Conservation (phyloP, 345 rosid species). For the Pelargonium nanum region DNA sequence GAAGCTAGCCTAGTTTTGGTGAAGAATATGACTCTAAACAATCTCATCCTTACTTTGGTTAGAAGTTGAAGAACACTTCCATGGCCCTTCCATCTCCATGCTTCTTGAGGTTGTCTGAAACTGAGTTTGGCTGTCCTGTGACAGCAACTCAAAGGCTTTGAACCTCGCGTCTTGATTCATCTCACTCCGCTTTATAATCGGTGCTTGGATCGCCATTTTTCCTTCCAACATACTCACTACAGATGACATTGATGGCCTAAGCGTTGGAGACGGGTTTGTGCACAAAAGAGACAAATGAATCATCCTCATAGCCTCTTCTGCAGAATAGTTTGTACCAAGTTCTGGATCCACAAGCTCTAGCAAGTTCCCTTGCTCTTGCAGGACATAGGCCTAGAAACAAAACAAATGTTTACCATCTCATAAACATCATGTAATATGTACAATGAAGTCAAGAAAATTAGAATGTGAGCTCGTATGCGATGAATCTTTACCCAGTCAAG, state of each 20-base stretch:
- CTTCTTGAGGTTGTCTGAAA: neutral
- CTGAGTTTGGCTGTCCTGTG: neutral
- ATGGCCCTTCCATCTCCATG: neutral
- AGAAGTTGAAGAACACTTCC: neutral
- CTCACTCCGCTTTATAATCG: neutral
- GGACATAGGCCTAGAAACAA: neutral
- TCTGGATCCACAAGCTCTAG: conserved; percentile 8
- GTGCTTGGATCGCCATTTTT: conserved; percentile 5
- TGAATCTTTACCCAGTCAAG: conserved; percentile 9
- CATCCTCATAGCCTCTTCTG: conserved; percentile 10
- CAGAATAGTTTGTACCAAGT: conserved; percentile 5
- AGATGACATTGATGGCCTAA: neutral
- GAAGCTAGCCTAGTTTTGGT: no score
- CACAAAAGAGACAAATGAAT: conserved; percentile 7
- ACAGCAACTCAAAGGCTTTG: conserved; percentile 2
- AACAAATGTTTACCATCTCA: neutral
- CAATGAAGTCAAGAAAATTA: no score
- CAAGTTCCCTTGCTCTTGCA: conserved; percentile 1
- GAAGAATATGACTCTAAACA: neutral
- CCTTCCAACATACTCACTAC: conserved; percentile 5
- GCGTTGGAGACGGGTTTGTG: conserved; percentile 5
- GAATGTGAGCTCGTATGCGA: no score
- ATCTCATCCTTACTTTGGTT: neutral
- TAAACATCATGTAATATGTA: neutral
- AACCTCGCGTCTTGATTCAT: neutral